A percentile compares a stretch with the other conserved stretches of the same genome.
Evolutionary conservation across 176 grass and related monocot species (phyloP).

Genomic region (Carex pumila): DNA sequence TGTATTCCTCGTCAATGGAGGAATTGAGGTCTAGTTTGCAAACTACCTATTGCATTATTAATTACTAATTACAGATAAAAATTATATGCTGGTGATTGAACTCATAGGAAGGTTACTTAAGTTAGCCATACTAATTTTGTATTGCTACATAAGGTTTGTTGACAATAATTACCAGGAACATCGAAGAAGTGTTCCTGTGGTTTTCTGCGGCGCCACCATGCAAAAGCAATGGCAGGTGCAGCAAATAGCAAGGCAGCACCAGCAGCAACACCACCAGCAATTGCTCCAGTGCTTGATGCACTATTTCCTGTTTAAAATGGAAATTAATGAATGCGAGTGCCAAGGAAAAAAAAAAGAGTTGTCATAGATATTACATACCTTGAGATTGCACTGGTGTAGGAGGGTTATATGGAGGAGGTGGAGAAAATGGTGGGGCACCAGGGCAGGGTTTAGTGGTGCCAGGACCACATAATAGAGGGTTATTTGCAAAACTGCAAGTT

Average conservation of each 20-base stretch:
- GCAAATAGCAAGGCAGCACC: conserved; percentile 83
- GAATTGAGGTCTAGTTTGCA: not conserved
- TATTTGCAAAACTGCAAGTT: conserved; percentile 72
- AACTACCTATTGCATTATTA: not conserved
- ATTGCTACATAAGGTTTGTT: not conserved
- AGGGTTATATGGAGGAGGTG: conserved; percentile 81
- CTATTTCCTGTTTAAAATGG: conserved; percentile 52
- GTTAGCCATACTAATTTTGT: not conserved
- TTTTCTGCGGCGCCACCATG: conserved; percentile 67
- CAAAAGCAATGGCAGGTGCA: conserved; percentile 73
- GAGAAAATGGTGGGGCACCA: conserved; percentile 73
- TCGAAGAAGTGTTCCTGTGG: conserved; percentile 85
- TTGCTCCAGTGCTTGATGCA: conserved; percentile 82
- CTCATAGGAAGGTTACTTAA: not conserved
- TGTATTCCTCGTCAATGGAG: not conserved
- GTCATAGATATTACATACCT: conserved; percentile 31
- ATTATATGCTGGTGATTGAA: not conserved
- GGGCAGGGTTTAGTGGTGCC: conserved; percentile 78
- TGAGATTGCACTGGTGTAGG: conserved; percentile 48
- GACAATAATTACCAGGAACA: conserved; percentile 52
- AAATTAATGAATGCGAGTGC: not conserved
- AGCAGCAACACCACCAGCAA: conserved; percentile 82
- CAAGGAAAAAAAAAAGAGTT: not conserved
- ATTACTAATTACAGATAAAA: not conserved
- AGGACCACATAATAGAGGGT: conserved; percentile 74